Conservation (phyloP, 352 stramenopile species). For the Phytophthora kernoviae region DNA sequence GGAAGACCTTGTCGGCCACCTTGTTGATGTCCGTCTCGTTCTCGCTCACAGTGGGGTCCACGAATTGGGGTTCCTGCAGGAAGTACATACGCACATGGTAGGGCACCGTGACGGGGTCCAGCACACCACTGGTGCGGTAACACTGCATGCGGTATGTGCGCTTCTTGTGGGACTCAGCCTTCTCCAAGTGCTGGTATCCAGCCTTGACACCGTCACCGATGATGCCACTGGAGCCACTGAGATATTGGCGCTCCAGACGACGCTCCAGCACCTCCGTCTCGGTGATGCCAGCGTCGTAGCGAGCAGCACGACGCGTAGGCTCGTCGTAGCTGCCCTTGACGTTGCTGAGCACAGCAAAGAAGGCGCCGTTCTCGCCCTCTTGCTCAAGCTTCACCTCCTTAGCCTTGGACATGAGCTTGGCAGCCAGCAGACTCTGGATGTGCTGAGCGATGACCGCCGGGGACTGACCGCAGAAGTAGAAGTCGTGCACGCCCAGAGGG, state of each 20-base stretch:
- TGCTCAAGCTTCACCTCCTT: constrained; percentile 87
- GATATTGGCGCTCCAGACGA: constrained; percentile 79
- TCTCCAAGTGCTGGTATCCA: constrained; percentile 77
- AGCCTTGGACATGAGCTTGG: constrained; percentile 83
- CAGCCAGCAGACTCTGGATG: constrained; percentile 79
- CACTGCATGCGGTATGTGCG: constrained; percentile 84
- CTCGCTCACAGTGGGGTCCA: constrained; percentile 55
- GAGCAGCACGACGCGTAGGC: constrained; percentile 50
- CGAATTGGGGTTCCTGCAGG: constrained; percentile 72
- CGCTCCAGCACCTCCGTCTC: constrained; percentile 79
- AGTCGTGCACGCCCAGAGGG: constrained; percentile 79
- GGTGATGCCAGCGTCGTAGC: constrained; percentile 56
- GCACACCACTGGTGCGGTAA: constrained; percentile 80
- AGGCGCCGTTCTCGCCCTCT: constrained; percentile 71
- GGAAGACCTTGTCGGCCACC: constrained; percentile 76
- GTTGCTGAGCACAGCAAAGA: constrained; percentile 84
- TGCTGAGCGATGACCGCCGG: constrained; percentile 72
- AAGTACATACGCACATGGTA: constrained; percentile 90
- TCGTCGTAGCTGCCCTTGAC: constrained; percentile 62
- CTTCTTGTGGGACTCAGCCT: constrained; percentile 53
- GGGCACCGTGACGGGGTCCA: constrained; percentile 66
- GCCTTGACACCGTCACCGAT: constrained; percentile 83
- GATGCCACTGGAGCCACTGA: constrained; percentile 65
- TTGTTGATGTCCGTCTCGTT: constrained; percentile 79
- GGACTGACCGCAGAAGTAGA: constrained; percentile 81